Percentiles rank a stretch among this genome's conserved stretches.
phyloP scores from a whole-genome alignment of 805 yeast genomes.

The Hanseniaspora guilliermondii region DNA sequence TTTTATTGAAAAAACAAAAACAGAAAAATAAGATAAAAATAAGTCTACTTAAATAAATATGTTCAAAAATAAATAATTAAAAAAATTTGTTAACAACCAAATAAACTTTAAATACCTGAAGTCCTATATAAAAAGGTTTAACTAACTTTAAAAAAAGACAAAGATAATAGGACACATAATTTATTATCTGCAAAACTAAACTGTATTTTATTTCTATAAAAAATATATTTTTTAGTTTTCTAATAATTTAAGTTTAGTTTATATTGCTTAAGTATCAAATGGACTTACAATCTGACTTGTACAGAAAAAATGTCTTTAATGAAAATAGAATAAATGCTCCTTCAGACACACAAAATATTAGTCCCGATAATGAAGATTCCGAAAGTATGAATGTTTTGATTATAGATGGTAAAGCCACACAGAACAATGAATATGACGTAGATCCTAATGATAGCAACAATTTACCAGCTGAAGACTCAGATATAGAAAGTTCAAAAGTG shows the following conservation, averaged over 20 bases:
- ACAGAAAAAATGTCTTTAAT: conserved; percentile 8
- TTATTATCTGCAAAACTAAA: background rate
- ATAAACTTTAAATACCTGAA: too few relatives aligned
- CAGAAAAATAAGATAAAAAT: too few relatives aligned
- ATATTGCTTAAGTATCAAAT: background rate
- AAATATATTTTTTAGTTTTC: too few relatives aligned
- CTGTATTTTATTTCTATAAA: too few relatives aligned
- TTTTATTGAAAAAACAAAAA: too few relatives aligned
- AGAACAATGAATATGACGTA: background rate
- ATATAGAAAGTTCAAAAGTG: background rate
- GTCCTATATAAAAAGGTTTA: background rate
- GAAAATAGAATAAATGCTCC: background rate
- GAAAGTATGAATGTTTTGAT: background rate
- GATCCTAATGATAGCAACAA: conserved; percentile 11
- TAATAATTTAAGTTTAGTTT: too few relatives aligned
- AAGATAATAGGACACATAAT: background rate
- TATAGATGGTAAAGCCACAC: background rate
- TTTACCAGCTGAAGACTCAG: background rate
- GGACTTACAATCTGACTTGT: background rate
- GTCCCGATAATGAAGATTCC: background rate
- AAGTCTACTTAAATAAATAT: too few relatives aligned
- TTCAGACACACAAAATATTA: background rate
- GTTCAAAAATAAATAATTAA: too few relatives aligned
- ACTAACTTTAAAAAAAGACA: background rate
- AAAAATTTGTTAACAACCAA: too few relatives aligned